phyloP scores from a whole-genome alignment of 345 rosid genomes.

The Citrus trifoliata region DNA sequence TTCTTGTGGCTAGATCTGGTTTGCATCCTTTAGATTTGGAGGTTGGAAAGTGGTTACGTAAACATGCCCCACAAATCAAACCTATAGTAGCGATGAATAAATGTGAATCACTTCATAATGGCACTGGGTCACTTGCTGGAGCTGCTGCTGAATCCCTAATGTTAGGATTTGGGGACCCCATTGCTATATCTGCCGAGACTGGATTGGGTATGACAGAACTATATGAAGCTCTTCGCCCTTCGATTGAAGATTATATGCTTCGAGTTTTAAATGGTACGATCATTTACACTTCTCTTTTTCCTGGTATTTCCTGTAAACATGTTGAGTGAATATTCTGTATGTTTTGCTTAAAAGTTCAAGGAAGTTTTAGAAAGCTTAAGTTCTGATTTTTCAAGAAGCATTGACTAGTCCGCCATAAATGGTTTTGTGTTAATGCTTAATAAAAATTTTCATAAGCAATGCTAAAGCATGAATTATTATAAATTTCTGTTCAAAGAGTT shows the following conservation, averaged over 20 bases:
- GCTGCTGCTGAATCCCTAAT: constrained; percentile 59
- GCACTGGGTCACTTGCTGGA: constrained; percentile 50
- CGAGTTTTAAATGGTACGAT: constrained; percentile 52
- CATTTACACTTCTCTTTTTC: background rate
- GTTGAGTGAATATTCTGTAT: background rate
- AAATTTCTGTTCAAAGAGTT: background rate
- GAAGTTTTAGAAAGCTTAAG: background rate
- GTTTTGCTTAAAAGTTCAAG: background rate
- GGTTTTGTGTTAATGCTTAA: background rate
- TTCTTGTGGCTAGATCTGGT: constrained; percentile 53
- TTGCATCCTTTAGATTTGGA: constrained; percentile 92
- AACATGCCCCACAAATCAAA: constrained; percentile 65
- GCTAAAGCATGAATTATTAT: background rate
- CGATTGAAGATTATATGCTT: constrained; percentile 61
- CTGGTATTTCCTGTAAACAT: background rate
- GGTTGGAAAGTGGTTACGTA: constrained; percentile 92
- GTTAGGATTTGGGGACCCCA: constrained; percentile 89
- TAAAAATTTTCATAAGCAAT: background rate
- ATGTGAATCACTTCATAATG: constrained; percentile 70
- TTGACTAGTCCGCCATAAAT: background rate
- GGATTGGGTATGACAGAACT: constrained; percentile 91
- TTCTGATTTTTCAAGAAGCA: background rate
- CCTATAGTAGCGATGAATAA: constrained; percentile 84
- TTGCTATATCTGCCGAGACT: constrained; percentile 93
- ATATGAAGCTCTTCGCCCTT: constrained; percentile 66